Evolutionary conservation across 495 filamentous ascomycete genomes (phyloP), one percentile per base, ranked within the genome.

Genomic region (Penicillium lividum): DNA sequence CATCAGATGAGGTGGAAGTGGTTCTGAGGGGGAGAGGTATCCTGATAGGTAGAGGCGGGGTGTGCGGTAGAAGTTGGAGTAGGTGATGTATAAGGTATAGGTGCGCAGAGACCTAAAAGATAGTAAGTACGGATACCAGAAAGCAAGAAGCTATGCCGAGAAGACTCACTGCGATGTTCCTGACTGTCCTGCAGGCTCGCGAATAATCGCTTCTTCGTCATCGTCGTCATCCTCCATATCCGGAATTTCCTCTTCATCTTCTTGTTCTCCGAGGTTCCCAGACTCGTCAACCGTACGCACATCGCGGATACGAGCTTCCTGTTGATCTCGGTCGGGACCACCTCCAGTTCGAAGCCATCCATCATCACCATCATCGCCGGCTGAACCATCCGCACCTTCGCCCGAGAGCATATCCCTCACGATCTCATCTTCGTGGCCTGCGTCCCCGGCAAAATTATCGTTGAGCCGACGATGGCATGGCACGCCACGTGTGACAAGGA

Each of bases 141-240:
- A 22, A 22, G 22, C 22, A 22, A 22, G 8, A 38, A 57, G 15
- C 11, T 22, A 22, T 30, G 45, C 62, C 49, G 6, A 22, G 9
- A 34, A 5, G n/a, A 80, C 89, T 74, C 74, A 94, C 92, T 89
- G 85, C 61, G 84, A 85, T 22, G 81, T 84, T 29, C 80, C 82
- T 5, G 79, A 77, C 25, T 66, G 64, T 22, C 74, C 77, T 53
- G 84, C 84, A 4, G 81, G 78, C 67, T 96, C 94, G 4, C 89
- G 77, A 61, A 99, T 97, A 68, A 99, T 98, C 27, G 94, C 94
- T 77, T 97, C 93, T 61, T 96, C 92, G 58, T 98, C 94, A 62
- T 98, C 93, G 56, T 92, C 89, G 53, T 97, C 93, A 66, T 98
- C 94, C 64, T 98, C 94, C 90, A 97, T 97, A 71, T 98, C 94